Evolutionary conservation across 148 eudicot species (phyloP), one percentile per base, ranked within the genome.

Genomic region (Hydrangea macrophylla): DNA sequence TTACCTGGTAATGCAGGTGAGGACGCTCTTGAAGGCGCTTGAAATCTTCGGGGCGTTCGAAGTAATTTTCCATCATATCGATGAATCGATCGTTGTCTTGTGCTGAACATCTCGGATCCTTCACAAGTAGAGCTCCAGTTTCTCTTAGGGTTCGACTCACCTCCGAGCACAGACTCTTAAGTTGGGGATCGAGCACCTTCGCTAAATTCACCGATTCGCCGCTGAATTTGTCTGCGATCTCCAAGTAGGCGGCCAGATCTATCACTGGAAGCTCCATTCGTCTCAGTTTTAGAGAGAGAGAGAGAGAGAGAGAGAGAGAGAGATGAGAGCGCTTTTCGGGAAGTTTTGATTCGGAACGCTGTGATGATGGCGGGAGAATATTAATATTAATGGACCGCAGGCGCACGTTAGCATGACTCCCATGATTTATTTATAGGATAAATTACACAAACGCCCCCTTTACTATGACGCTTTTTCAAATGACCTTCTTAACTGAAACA

Each of bases 21-120:
- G 91, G 92, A 2, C 98, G 96, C 50, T 94, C 98, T 57, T 94
- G 98, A 1, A 75, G 76, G 23, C 85, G 86, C 75, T 94, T 90
- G 58, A 85, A 81, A 15, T 90, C 83, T 0, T 35, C 24, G 0
- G 98, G 91, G 42, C 75, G 78, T 40, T 88, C 71, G 68, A 94
- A 94, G 66, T 90, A 94, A 30, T 68, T 84, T 64, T 94, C 97
- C 97, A 94, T 90, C 98, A 94, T 94, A 69, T 94, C 96, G 8
- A 94, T 70, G 72, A 94, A 90, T 2, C 82, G 85, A 77, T 93
- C 96, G 36, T 90, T 93, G 64, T 93, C 98, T 48, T 80, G 58
- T 10, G 69, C 84, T 3, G 95, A 74, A 65, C 98, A 93, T 57
- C 98, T 55, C 17, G 98, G 98, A 76, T 93, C 96, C 60, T 83